Evolutionary conservation across 163 green algal genomes (phyloP).

Genomic region (Scenedesmus sp.): DNA sequence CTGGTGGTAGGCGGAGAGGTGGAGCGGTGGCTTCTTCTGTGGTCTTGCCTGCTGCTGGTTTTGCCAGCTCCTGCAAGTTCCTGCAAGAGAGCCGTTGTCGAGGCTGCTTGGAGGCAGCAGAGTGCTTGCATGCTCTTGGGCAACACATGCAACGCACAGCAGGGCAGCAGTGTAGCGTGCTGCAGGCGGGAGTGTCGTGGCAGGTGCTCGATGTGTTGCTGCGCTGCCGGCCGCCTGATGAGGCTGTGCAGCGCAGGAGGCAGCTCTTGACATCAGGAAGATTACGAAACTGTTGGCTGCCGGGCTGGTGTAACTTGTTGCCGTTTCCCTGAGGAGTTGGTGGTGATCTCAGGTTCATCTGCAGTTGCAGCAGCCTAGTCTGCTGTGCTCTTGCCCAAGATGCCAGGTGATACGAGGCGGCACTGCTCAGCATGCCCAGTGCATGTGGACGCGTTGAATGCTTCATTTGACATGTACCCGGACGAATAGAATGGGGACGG

Average conservation of each 20-base stretch:
- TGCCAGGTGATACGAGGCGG: no score
- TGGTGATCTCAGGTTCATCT: background rate
- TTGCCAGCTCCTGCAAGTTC: background rate
- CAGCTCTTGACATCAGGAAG: background rate
- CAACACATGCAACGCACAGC: background rate
- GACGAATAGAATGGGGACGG: no score
- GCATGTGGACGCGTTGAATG: no score
- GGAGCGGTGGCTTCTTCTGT: background rate
- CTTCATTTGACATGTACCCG: no score
- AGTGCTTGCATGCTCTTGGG: background rate
- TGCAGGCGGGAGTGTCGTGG: background rate
- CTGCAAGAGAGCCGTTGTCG: background rate
- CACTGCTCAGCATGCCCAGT: no score
- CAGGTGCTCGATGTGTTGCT: background rate
- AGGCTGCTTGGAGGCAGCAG: conserved; percentile 3
- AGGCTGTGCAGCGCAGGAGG: conserved; percentile 1
- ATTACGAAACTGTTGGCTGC: background rate
- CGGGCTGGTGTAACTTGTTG: background rate
- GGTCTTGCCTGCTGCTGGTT: background rate
- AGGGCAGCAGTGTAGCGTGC: background rate
- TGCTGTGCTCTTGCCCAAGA: no score
- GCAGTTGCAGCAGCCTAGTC: background rate
- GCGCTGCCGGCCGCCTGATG: background rate
- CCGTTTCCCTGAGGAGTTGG: background rate
- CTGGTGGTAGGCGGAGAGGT: background rate